Evolutionary conservation across 169 alveolate genomes (phyloP).

Genomic region (Plasmodium inui): DNA sequence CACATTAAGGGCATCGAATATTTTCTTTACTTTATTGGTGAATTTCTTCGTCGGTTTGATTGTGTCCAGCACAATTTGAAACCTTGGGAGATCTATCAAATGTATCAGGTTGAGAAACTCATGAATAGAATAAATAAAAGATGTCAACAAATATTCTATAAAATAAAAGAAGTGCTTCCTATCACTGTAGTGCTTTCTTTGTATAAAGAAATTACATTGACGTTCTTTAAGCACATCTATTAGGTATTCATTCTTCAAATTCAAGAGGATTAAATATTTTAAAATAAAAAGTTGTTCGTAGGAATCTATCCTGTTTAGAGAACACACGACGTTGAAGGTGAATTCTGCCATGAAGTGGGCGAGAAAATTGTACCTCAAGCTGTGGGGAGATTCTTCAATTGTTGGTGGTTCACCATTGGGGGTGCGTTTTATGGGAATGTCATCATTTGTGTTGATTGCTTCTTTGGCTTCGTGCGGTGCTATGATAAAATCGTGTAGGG

Average conservation of each 20-base stretch:
- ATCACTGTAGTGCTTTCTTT: constrained; percentile 4
- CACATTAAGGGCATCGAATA: constrained; percentile 36
- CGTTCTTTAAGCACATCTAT: constrained; percentile 33
- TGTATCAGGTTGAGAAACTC: constrained; percentile 18
- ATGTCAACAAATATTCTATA: constrained; percentile 31
- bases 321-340: constrained; percentile 27
- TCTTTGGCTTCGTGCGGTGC: background rate
- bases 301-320: constrained; percentile 21
- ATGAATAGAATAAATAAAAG: constrained; percentile 7
- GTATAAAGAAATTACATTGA: constrained; percentile 42
- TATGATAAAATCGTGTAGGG: constrained; percentile 5
- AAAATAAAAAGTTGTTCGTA: constrained; percentile 29
- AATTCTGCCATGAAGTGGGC: constrained; percentile 42
- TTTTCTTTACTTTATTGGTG: constrained; percentile 15
- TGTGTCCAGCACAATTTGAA: constrained; percentile 26
- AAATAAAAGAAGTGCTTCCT: constrained; percentile 21
- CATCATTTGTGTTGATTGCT: background rate
- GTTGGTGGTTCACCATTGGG: background rate
- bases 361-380: constrained; percentile 4
- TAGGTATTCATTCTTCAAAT: constrained; percentile 63
- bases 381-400: background rate
- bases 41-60: background rate
- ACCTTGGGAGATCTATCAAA: background rate
- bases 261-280: constrained; percentile 26
- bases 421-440: background rate